These are phyloP conservation scores for Mollisia scopiformis DNA, from an alignment of 2,329 filamentous ascomycete species.

Conservation along the genomic window DNA sequence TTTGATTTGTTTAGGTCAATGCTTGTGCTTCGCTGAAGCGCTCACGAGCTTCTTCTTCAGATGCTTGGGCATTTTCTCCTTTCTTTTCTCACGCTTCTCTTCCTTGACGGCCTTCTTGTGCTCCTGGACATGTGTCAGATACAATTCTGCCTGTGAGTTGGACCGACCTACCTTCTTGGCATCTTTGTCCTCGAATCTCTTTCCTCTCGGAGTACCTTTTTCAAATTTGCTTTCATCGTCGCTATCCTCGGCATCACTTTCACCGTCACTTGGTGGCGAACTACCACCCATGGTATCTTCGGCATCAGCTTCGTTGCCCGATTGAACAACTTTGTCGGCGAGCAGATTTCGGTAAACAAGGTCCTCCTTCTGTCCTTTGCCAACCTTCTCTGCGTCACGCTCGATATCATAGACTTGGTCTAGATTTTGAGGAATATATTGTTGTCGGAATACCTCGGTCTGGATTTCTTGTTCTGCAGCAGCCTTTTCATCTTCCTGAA, in stretches of 20 bases:
- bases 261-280: conserved; percentile 45
- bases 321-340: conserved; percentile 63
- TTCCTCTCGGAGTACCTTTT: conserved; percentile 74
- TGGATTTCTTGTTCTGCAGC: conserved; percentile 71
- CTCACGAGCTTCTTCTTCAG: conserved; percentile 87
- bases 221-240: conserved; percentile 59
- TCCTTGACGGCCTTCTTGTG: conserved; percentile 95
- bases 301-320: conserved; percentile 42
- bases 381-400: conserved; percentile 80
- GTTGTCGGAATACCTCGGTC: conserved; percentile 90
- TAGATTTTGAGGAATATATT: conserved; percentile 94
- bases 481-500: conserved; percentile 57
- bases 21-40: conserved; percentile 41
- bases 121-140: conserved; percentile 41
- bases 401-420: conserved; percentile 97
- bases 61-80: conserved; percentile 95
- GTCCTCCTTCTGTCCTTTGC: conserved; percentile 72
- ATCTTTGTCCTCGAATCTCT: conserved; percentile 89
- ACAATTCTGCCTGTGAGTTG: not conserved
- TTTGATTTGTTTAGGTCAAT: conserved; percentile 21
- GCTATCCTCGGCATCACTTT: conserved; percentile 46
- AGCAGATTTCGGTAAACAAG: conserved; percentile 86
- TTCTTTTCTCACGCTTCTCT: conserved; percentile 89
- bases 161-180: conserved; percentile 67
- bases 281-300: conserved; percentile 43